Conservation (phyloP, 345 rosid species). For the Stellera chamaejasme region DNA sequence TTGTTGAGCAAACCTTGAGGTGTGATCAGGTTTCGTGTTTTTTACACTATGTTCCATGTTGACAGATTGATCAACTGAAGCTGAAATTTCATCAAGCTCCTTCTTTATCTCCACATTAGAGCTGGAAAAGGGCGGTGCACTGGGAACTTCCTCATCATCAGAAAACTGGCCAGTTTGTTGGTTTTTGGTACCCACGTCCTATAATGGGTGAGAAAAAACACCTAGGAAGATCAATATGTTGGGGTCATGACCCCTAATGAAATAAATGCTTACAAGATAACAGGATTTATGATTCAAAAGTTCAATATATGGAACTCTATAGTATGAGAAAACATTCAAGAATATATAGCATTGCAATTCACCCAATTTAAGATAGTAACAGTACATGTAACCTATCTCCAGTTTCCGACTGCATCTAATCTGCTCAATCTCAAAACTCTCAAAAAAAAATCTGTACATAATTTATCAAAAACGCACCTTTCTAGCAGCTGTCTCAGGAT, state of each 20-base stretch:
- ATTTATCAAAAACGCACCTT: constrained; percentile 36
- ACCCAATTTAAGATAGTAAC: no score
- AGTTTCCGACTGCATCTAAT: no score
- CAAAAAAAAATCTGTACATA: constrained; percentile 2
- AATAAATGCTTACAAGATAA: not conserved
- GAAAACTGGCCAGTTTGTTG: constrained; percentile 26
- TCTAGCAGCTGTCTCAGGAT: constrained; percentile 20
- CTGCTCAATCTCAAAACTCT: not conserved
- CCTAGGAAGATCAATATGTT: not conserved
- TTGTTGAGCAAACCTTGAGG: constrained; percentile 39
- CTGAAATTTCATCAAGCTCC: constrained; percentile 19
- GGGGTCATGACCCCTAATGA: not conserved
- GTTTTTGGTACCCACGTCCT: constrained; percentile 36
- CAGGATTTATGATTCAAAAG: not conserved
- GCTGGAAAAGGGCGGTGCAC: constrained; percentile 82
- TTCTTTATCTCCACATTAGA: constrained; percentile 44
- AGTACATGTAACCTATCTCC: no score
- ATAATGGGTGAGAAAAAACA: constrained; percentile 8
- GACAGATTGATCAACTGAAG: constrained; percentile 20
- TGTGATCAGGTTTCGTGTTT: constrained; percentile 36
- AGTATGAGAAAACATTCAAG: not conserved
- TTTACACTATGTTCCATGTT: constrained; percentile 28
- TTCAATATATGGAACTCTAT: not conserved
- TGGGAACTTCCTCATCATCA: constrained; percentile 58
- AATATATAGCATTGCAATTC: not conserved